Evolutionary conservation across 768 basidiomycete genomes (phyloP), one percentile per base, ranked within the genome.

Genomic region (Amanita polypyramis): DNA sequence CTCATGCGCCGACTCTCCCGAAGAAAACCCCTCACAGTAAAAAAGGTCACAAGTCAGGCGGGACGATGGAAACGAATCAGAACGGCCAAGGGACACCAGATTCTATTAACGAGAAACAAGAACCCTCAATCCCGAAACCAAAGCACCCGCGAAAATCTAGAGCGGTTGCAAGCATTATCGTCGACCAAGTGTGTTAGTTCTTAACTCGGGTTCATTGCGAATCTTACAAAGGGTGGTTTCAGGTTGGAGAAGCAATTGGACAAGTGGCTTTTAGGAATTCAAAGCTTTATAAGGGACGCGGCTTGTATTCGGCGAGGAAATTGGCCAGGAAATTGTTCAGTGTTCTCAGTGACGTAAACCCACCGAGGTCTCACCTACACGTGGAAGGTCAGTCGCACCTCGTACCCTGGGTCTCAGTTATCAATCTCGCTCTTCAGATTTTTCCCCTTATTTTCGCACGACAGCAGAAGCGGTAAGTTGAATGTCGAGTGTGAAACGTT

Each of bases 371-470:
- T 19, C 72, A 83, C 63, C 70, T 88, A 21, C 48, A 82, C 30
- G 81, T 86, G 10, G 79, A 85, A 56, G 84, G 83, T 79, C 68
- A 54, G 45, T 14, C 10, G 42, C 19, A 15, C 25, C 8, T 20
- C 7, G 10, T 27, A 10, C n/a, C 14, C 32, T n/a, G n/a, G n/a
- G n/a, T 38, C 29, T 17, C 27, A 12, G 33, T 30, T 50, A 15
- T 12, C 36, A 29, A 41, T 21, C 29, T 30, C 40, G 48, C 20
- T 25, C 43, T 23, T 6, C 50, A 85, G 86, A 89, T 57, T 89
- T 89, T 58, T 69, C 77, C 56, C 85, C 86, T 0, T 89, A 87
- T 59, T 89, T 89, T 62, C 73, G 70, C 34, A 73, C 77, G 0
- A 76, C 76, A 25, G 66, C 74, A n/a, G 86, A 89, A 56, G 86